Evolutionary conservation across 306 rosid species (phyloP).

Genomic region (Cicer judaicum): DNA sequence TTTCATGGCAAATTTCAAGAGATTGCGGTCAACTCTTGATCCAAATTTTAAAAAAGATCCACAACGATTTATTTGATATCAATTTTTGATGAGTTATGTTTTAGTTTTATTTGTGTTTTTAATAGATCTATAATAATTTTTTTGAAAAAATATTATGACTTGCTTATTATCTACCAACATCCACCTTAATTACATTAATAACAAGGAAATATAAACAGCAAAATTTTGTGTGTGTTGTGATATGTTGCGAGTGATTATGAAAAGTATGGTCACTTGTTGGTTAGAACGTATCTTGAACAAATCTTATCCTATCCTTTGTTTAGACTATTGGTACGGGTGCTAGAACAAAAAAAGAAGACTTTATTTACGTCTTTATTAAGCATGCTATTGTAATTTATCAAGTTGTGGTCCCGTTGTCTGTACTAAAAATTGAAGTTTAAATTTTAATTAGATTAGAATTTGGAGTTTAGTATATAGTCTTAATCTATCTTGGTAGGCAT

Average conservation of each 20-base stretch:
- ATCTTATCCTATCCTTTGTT: conserved; percentile 47
- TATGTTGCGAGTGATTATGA: conserved; percentile 14
- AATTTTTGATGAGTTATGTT: too few relatives aligned
- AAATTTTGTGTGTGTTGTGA: conserved; percentile 29
- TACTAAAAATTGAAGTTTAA: conserved; percentile 5
- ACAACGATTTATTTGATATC: too few relatives aligned
- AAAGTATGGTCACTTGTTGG: conserved; percentile 15
- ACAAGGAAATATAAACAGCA: background rate
- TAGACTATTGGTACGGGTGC: conserved; percentile 29
- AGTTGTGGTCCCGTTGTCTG: conserved; percentile 36
- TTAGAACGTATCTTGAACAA: conserved; percentile 45
- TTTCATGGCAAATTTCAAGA: too few relatives aligned
- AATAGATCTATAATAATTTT: too few relatives aligned
- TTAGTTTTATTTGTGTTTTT: too few relatives aligned
- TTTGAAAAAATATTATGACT: too few relatives aligned
- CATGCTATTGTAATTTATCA: conserved; percentile 12
- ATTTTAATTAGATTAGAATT: conserved; percentile 9
- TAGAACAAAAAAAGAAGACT: background rate
- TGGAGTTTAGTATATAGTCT: conserved; percentile 13
- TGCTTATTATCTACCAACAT: too few relatives aligned
- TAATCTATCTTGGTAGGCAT: conserved; percentile 16
- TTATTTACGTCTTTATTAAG: conserved; percentile 35
- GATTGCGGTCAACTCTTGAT: too few relatives aligned
- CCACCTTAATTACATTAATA: conserved; percentile 11
- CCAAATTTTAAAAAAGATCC: too few relatives aligned